phyloP scores from a whole-genome alignment of 2,329 filamentous ascomycete genomes.

The Sphaerulina vaccinii region DNA sequence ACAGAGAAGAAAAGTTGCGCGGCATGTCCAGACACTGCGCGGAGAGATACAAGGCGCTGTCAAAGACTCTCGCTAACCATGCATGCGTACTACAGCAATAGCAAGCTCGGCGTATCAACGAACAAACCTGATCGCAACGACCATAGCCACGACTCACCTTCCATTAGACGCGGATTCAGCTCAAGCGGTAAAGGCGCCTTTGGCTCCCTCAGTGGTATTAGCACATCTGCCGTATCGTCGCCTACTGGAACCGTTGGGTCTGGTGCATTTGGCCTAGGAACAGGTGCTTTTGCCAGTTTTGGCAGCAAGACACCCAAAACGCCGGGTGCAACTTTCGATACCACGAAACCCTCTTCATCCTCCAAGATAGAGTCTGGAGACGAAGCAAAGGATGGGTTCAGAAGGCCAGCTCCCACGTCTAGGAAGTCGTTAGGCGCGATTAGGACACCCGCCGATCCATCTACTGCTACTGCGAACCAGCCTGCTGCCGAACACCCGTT shows the following conservation, averaged over 20 bases:
- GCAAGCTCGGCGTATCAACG: conserved; percentile 88
- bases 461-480: conserved; percentile 39
- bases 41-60: too few relatives aligned
- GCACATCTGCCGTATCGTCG: conserved; percentile 64
- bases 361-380: conserved; percentile 64
- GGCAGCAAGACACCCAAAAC: conserved; percentile 82
- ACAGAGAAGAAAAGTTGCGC: too few relatives aligned
- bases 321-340: conserved; percentile 73
- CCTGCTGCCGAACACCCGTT: conserved; percentile 48
- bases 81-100: conserved; percentile 57
- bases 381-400: conserved; percentile 36
- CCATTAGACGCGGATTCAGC: conserved; percentile 66
- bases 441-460: conserved; percentile 20
- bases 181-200: conserved; percentile 71
- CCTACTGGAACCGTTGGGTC: conserved; percentile 74
- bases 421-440: conserved; percentile 31
- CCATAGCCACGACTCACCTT: conserved; percentile 57
- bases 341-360: conserved; percentile 57
- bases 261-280: conserved; percentile 89
- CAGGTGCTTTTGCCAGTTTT: conserved; percentile 90
- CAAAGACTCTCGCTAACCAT: too few relatives aligned
- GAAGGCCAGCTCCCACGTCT: conserved; percentile 24
- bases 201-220: conserved; percentile 73
- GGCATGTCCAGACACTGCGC: too few relatives aligned
- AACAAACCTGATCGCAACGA: conserved; percentile 56